A percentile compares a stretch with the other conserved stretches of the same genome.
Evolutionary conservation across 2,329 filamentous ascomycete genomes (phyloP).

Genomic region (Ophiostoma piceae): DNA sequence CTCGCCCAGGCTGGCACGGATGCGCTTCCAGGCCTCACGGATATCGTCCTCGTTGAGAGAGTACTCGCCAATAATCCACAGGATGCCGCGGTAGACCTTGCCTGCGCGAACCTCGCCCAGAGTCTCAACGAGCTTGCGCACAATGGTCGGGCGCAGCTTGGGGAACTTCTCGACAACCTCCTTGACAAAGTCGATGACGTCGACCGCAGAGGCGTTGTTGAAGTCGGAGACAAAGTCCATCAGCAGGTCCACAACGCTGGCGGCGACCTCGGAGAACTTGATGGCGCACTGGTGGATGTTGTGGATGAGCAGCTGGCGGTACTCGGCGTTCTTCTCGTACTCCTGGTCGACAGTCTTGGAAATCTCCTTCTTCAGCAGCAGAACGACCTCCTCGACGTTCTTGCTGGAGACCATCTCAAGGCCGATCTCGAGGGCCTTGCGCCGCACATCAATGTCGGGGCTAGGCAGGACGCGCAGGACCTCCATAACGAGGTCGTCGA

Average conservation of each 20-base stretch:
- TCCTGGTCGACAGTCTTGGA: constrained; percentile 97
- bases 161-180: constrained; percentile 99
- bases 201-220: constrained; percentile 92
- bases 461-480: constrained; percentile 91
- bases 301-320: constrained; percentile 90
- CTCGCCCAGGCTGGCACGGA: constrained; percentile 87
- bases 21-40: constrained; percentile 92
- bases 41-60: constrained; percentile 92
- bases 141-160: constrained; percentile 77
- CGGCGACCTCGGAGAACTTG: constrained; percentile 96
- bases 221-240: constrained; percentile 99
- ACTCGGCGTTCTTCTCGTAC: constrained; percentile 96
- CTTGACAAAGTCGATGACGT: constrained; percentile 98
- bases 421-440: constrained; percentile 83
- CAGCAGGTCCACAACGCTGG: constrained; percentile 89
- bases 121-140: constrained; percentile 82
- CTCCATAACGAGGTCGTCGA: constrained; percentile 96
- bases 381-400: constrained; percentile 95
- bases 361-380: constrained; percentile 94
- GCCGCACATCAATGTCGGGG: constrained; percentile 90
- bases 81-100: constrained; percentile 91
- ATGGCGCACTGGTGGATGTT: constrained; percentile 98
- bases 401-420: constrained; percentile 98
- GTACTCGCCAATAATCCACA: constrained; percentile 98
- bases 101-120: constrained; percentile 89